Percentiles rank a stretch among this genome's conserved stretches.
phyloP scores from a whole-genome alignment of 2,329 filamentous ascomycete genomes.

The Cladosporium sp. region DNA sequence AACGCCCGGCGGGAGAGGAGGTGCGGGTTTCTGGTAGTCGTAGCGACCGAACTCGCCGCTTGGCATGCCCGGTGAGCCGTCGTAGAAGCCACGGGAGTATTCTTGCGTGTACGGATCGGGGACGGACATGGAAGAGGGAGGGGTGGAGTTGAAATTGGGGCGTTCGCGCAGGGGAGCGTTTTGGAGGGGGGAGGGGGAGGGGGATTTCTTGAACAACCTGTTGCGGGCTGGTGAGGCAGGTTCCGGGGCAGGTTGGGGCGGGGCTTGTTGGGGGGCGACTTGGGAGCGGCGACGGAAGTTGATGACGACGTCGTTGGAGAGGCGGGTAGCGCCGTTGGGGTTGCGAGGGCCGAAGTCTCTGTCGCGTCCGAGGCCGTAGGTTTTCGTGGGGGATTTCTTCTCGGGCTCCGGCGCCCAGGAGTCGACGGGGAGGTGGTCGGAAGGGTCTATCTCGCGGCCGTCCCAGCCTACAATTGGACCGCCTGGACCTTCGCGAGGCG shows the following conservation, averaged over 20 bases:
- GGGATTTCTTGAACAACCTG: conserved; percentile 59
- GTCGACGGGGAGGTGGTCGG: conserved; percentile 72
- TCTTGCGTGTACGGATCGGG: conserved; percentile 51
- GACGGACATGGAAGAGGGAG: conserved; percentile 28
- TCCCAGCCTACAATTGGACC: conserved; percentile 72
- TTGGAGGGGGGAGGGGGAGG: conserved; percentile 16
- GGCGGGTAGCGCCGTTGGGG: conserved; percentile 17
- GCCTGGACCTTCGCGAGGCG: conserved; percentile 30
- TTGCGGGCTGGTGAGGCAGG: conserved; percentile 44
- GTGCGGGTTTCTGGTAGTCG: conserved; percentile 32
- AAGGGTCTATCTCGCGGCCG: conserved; percentile 72
- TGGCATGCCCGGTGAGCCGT: conserved; percentile 30
- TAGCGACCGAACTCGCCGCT: conserved; percentile 21
- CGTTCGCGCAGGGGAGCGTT: conserved; percentile 31
- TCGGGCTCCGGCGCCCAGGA: conserved; percentile 75
- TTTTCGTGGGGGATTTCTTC: conserved; percentile 44
- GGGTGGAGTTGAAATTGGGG: conserved; percentile 36
- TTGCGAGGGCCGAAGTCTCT: conserved; percentile 30
- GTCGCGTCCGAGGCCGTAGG: conserved; percentile 31
- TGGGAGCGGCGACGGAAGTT: conserved; percentile 41
- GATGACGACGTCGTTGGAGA: conserved; percentile 30
- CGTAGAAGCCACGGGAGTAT: conserved; percentile 34
- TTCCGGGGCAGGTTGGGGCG: conserved; percentile 33
- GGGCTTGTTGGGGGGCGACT: conserved; percentile 20
- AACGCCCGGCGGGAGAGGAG: conserved; percentile 67